These are phyloP conservation scores for Clarireedia homoeocarpa DNA, from an alignment of 2,329 filamentous ascomycete species.

Conservation along the genomic window DNA sequence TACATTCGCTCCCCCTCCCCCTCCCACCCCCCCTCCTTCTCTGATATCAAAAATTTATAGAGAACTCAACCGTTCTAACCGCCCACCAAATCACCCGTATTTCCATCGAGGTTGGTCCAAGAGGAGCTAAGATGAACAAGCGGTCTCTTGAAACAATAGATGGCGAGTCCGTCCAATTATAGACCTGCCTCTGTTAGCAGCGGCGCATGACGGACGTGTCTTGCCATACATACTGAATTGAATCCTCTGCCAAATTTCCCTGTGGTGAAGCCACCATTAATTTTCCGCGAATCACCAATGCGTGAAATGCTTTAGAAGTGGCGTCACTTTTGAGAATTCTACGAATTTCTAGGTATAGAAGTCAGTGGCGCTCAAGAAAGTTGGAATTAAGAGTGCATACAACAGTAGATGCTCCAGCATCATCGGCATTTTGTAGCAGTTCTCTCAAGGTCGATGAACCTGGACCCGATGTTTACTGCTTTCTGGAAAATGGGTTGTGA, in stretches of 20 bases:
- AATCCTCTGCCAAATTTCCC: slow-evolving; percentile 33
- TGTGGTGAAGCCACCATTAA: slow-evolving; percentile 26
- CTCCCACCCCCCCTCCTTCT: too few species aligned
- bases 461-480: too few species aligned
- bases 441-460: too few species aligned
- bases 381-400: slow-evolving; percentile 11
- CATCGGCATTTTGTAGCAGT: slow-evolving; percentile 93
- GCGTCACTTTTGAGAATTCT: too few species aligned
- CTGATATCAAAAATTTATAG: too few species aligned
- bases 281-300: slow-evolving; percentile 29
- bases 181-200: slow-evolving; percentile 20
- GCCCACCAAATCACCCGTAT: too few species aligned
- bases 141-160: slow-evolving; percentile 28
- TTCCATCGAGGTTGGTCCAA: slow-evolving; percentile 27
- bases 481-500: too few species aligned
- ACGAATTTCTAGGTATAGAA: slow-evolving; percentile 15
- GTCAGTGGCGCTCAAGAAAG: neutral
- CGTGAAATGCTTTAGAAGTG: slow-evolving; percentile 25
- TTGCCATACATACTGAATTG: slow-evolving; percentile 24
- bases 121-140: slow-evolving; percentile 30
- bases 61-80: too few species aligned
- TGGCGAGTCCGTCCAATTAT: slow-evolving; percentile 33
- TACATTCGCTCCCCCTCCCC: too few species aligned
- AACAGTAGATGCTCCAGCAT: slow-evolving; percentile 82
- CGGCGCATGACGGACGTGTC: neutral